These are phyloP conservation scores for Cardamine resedifolia DNA, from an alignment of 345 rosid genomes.

Conservation along the genomic window DNA sequence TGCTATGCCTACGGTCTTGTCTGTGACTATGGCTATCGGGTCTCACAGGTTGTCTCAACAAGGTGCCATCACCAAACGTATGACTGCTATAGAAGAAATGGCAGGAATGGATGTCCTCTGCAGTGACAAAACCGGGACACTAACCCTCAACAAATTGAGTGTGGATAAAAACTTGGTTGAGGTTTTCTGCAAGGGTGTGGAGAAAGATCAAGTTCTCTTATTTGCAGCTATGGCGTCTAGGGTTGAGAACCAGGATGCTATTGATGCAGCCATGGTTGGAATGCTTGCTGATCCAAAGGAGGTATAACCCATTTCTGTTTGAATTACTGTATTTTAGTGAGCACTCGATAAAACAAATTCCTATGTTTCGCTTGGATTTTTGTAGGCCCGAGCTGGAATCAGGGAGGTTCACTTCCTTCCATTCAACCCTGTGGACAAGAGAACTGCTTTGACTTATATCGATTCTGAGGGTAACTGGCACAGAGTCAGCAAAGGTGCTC, in stretches of 20 bases:
- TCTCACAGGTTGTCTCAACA: conserved; percentile 45
- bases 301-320: conserved; percentile 28
- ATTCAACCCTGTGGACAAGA: conserved; percentile 61
- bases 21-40: conserved; percentile 50
- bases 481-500: conserved; percentile 66
- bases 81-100: conserved; percentile 48
- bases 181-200: conserved; percentile 44
- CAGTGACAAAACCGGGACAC: conserved; percentile 58
- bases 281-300: conserved; percentile 52
- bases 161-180: conserved; percentile 44
- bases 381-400: conserved; percentile 57
- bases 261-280: conserved; percentile 52
- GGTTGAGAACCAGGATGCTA: conserved; percentile 46
- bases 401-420: conserved; percentile 53
- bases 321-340: conserved; percentile 9
- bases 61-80: conserved; percentile 48
- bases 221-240: conserved; percentile 46
- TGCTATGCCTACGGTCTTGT: conserved; percentile 98
- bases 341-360: background rate
- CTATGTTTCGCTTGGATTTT: conserved; percentile 22
- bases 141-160: conserved; percentile 42
- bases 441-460: conserved; percentile 61
- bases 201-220: conserved; percentile 42
- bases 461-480: conserved; percentile 56
- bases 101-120: conserved; percentile 46